Evolutionary conservation across 257 asterid species (phyloP).

Genomic region (Penstemon newberryi): DNA sequence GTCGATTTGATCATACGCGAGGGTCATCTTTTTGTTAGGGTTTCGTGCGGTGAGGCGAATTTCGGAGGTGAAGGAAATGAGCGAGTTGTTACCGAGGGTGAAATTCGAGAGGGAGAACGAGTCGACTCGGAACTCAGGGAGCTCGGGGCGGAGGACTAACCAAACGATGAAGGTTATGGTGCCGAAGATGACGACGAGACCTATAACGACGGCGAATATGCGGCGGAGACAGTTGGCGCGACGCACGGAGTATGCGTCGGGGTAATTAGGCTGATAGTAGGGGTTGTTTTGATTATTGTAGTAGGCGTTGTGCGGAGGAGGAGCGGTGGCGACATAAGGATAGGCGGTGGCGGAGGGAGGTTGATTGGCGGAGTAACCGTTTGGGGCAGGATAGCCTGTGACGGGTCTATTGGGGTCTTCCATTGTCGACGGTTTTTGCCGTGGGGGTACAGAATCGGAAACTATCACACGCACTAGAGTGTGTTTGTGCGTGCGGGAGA

Average conservation of each 20-base stretch:
- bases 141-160: conserved; percentile 83
- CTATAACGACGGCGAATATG: conserved; percentile 54
- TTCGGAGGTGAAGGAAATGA: conserved; percentile 51
- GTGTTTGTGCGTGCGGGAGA: conserved; percentile 16
- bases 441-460: conserved; percentile 20
- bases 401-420: conserved; percentile 69
- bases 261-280: conserved; percentile 33
- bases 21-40: conserved; percentile 72
- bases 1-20: conserved; percentile 51
- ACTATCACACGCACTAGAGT: not conserved
- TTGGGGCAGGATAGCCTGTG: conserved; percentile 77
- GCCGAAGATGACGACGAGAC: conserved; percentile 51
- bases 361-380: conserved; percentile 51
- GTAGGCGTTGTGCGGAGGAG: conserved; percentile 39
- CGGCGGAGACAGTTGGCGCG: conserved; percentile 80
- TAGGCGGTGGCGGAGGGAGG: conserved; percentile 54
- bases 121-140: conserved; percentile 79
- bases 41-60: conserved; percentile 62
- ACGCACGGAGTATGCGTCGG: conserved; percentile 46
- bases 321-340: conserved; percentile 52
- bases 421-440: conserved; percentile 28
- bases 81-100: conserved; percentile 41
- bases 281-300: conserved; percentile 37
- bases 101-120: conserved; percentile 57
- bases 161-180: conserved; percentile 67